Percentiles rank a stretch among this genome's conserved stretches.
These are phyloP conservation scores for Botrytis elliptica DNA, from an alignment of 2,329 filamentous ascomycete species.

Conservation along the genomic window DNA sequence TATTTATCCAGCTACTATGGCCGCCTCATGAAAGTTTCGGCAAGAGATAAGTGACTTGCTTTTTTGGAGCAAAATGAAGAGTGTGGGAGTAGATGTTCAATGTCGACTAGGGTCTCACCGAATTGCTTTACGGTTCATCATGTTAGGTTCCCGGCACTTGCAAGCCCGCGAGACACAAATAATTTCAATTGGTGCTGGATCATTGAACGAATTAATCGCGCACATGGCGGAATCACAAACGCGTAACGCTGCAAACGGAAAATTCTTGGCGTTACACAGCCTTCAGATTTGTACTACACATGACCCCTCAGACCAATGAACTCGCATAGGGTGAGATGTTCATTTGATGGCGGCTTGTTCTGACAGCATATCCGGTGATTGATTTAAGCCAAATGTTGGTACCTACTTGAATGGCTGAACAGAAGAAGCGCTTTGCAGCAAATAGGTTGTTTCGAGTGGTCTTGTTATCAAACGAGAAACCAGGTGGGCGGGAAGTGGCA, in stretches of 20 bases:
- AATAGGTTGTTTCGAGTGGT: no score
- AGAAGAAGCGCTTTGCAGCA: neutral
- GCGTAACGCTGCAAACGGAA: neutral
- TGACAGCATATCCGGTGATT: neutral
- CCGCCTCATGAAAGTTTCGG: no score
- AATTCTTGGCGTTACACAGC: neutral
- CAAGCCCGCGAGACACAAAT: neutral
- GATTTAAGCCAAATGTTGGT: neutral
- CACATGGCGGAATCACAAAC: neutral
- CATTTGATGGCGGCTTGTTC: neutral
- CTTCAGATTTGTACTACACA: neutral
- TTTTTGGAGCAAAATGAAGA: neutral
- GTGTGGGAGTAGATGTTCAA: neutral
- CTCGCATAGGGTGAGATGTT: neutral
- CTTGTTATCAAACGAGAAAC: neutral
- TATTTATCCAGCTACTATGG: neutral
- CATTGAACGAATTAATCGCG: neutral
- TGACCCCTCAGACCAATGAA: neutral
- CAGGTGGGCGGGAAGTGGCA: neutral
- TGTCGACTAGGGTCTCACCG: neutral
- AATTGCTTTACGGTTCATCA: neutral
- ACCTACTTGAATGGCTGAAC: neutral
- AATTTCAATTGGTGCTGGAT: neutral
- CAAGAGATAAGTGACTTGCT: neutral
- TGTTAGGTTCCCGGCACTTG: neutral